Evolutionary conservation across 2,329 filamentous ascomycete species (phyloP).

Genomic region (Aureobasidium leucospermi): DNA sequence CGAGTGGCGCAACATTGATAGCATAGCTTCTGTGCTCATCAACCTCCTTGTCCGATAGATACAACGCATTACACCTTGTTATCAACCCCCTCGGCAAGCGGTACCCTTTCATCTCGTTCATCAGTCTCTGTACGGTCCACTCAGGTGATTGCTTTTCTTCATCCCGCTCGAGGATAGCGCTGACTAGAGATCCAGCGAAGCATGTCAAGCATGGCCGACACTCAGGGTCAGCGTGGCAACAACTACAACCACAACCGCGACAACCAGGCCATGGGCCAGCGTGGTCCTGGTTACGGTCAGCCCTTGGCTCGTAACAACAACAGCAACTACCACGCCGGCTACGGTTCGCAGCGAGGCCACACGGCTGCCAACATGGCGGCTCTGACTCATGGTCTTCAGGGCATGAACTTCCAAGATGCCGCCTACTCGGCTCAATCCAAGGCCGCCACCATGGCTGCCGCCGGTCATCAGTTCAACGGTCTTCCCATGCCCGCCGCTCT

Average conservation of each 20-base stretch:
- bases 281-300: slow-evolving; percentile 23
- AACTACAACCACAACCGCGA: neutral
- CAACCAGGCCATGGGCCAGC: slow-evolving; percentile 20
- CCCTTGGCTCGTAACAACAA: slow-evolving; percentile 26
- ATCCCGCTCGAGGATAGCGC: neutral
- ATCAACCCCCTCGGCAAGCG: neutral
- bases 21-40: slow-evolving; percentile 29
- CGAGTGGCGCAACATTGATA: slow-evolving; percentile 25
- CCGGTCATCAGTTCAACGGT: slow-evolving; percentile 23
- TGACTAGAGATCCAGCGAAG: slow-evolving; percentile 16
- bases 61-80: slow-evolving; percentile 14
- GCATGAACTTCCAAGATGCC: slow-evolving; percentile 30
- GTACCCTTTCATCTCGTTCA: neutral
- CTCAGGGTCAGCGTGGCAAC: slow-evolving; percentile 26
- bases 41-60: slow-evolving; percentile 21
- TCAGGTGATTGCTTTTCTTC: neutral
- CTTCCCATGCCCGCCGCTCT: slow-evolving; percentile 24
- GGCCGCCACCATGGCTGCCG: slow-evolving; percentile 25
- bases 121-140: neutral
- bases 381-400: slow-evolving; percentile 33
- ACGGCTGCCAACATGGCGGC: slow-evolving; percentile 27
- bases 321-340: slow-evolving; percentile 24
- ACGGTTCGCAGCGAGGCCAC: slow-evolving; percentile 29
- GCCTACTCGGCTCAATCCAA: slow-evolving; percentile 29
- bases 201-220: slow-evolving; percentile 28